Evolutionary conservation across 345 rosid genomes (phyloP).

Genomic region (Camelina hispida): DNA sequence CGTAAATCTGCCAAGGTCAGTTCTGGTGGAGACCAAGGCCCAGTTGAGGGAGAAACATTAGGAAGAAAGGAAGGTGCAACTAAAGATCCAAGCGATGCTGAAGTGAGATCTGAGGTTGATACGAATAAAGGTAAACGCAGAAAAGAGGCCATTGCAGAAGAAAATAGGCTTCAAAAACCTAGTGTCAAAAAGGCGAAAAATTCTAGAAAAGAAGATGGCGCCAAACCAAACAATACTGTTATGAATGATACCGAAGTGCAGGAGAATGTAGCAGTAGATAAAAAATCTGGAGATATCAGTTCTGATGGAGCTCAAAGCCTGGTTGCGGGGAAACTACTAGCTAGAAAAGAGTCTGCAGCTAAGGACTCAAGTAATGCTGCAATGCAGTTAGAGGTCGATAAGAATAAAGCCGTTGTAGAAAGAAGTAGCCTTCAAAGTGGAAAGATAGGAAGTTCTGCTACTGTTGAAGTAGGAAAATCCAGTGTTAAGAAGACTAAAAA

Average conservation of each 20-base stretch:
- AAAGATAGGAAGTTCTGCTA: constrained; percentile 41
- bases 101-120: constrained; percentile 28
- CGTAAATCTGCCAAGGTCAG: constrained; percentile 20
- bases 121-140: constrained; percentile 31
- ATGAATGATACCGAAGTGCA: constrained; percentile 45
- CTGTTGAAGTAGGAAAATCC: constrained; percentile 42
- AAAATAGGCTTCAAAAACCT: constrained; percentile 24
- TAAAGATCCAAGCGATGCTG: constrained; percentile 19
- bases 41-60: constrained; percentile 31
- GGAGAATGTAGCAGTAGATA: constrained; percentile 52
- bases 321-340: constrained; percentile 23
- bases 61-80: constrained; percentile 37
- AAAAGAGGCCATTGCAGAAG: constrained; percentile 36
- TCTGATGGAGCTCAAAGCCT: constrained; percentile 38
- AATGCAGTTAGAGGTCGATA: not conserved
- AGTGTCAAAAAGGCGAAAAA: constrained; percentile 27
- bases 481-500: constrained; percentile 34
- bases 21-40: constrained; percentile 37
- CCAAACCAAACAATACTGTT: constrained; percentile 28
- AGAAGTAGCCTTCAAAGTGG: constrained; percentile 28
- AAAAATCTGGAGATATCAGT: constrained; percentile 15
- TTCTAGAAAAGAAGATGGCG: constrained; percentile 30
- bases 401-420: not conserved
- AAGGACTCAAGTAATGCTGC: constrained; percentile 21
- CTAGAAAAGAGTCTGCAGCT: constrained; percentile 35